Conservation (phyloP, 192 early-diverging fungal species). For the Chytriomyces hyalinus region DNA sequence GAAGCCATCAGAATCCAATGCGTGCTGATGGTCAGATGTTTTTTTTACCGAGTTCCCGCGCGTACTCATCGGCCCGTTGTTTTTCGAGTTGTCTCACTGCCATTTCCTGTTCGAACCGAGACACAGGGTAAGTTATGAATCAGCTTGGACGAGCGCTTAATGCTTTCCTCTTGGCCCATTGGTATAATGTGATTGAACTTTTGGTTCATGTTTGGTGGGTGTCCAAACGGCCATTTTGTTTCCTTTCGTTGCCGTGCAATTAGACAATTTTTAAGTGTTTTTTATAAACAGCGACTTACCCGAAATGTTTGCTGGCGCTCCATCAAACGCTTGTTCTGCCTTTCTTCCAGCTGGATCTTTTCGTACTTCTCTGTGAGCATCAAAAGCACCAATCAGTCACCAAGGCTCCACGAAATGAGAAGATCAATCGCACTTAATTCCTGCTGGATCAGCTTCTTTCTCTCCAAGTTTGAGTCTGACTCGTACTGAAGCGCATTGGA, state of each 20-base stretch:
- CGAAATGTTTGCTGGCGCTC: constrained; percentile 1
- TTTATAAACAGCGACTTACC: neutral
- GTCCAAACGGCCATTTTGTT: constrained; percentile 23
- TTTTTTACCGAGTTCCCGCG: constrained; percentile 11
- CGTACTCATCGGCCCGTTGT: constrained; percentile 8
- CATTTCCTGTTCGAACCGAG: constrained; percentile 4
- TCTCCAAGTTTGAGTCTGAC: constrained; percentile 9
- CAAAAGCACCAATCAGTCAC: neutral
- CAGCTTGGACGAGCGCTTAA: neutral
- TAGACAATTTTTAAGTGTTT: neutral
- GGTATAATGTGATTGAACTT: constrained; percentile 20
- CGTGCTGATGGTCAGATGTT: neutral
- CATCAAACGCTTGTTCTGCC: neutral
- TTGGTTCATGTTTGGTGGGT: neutral
- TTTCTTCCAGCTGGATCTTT: constrained; percentile 15
- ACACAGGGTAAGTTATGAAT: neutral
- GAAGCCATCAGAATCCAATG: neutral
- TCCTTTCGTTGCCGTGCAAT: neutral
- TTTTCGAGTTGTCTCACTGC: constrained; percentile 9
- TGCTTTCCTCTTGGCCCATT: constrained; percentile 2
- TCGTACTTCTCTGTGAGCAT: neutral
- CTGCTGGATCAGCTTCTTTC: constrained; percentile 3
- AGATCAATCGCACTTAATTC: constrained; percentile 11
- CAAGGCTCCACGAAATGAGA: neutral
- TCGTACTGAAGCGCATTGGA: constrained; percentile 9